Conservation (phyloP, 768 basidiomycete genomes). For the Russula griseocarnosa region DNA sequence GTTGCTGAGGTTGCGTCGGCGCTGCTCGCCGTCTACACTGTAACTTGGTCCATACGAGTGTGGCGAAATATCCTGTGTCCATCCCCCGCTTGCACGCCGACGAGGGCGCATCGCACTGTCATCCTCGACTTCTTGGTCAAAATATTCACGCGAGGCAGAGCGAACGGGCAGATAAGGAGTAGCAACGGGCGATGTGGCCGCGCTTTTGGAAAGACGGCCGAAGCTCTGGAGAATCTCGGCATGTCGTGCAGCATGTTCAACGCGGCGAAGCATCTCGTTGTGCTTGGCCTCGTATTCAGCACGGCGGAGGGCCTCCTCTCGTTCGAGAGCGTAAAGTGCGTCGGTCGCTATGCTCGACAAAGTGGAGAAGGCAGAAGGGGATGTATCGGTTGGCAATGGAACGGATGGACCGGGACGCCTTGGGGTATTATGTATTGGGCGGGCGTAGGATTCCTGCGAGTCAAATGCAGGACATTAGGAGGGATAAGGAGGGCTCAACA, state of each 20-base stretch:
- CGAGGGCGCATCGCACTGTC: constrained; percentile 41
- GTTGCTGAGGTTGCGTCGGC: constrained; percentile 29
- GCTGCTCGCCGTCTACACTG: constrained; percentile 35
- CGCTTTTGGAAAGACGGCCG: constrained; percentile 31
- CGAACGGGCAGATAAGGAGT: constrained; percentile 21
- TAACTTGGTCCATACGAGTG: constrained; percentile 35
- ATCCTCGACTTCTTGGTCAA: constrained; percentile 38
- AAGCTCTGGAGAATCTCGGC: constrained; percentile 42
- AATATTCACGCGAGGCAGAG: constrained; percentile 18
- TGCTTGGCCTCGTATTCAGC: constrained; percentile 58
- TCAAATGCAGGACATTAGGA: constrained; percentile 24
- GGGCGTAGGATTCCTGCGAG: constrained; percentile 39
- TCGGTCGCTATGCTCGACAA: constrained; percentile 78
- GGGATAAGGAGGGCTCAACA: too few species aligned
- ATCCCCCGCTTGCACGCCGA: constrained; percentile 26
- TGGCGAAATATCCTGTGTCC: constrained; percentile 28
- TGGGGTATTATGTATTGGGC: constrained; percentile 30
- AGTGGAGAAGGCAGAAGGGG: constrained; percentile 45
- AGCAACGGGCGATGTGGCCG: constrained; percentile 24
- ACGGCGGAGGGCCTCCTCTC: constrained; percentile 64
- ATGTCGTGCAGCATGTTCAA: constrained; percentile 40
- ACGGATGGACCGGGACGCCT: constrained; percentile 21
- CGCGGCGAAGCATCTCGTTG: constrained; percentile 40
- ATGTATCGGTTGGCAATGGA: constrained; percentile 31
- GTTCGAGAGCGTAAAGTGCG: constrained; percentile 85